Conservation (phyloP, 2,329 filamentous ascomycete species). For the Albophoma yamanashiensis region DNA sequence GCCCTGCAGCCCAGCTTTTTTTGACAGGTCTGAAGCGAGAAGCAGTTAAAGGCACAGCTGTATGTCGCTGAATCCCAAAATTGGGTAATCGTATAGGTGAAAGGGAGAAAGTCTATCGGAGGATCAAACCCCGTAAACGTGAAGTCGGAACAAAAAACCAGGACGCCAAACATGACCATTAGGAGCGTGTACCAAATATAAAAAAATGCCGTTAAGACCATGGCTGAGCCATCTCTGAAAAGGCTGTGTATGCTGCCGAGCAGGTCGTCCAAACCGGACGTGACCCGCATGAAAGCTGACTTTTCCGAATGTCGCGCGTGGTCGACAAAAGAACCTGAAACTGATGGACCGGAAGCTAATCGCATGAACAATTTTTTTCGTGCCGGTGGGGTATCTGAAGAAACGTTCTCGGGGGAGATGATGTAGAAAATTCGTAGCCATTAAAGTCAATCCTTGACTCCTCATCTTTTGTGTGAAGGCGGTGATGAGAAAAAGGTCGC, state of each 20-base stretch:
- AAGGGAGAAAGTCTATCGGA: constrained; percentile 1
- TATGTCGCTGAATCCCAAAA: constrained; percentile 13
- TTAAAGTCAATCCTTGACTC: constrained; percentile 13
- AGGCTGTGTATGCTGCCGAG: background rate
- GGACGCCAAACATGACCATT: constrained; percentile 21
- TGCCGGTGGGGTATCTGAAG: constrained; percentile 28
- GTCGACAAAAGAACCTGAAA: constrained; percentile 3
- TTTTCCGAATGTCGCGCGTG: background rate
- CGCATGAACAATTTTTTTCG: constrained; percentile 23
- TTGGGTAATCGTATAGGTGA: background rate
- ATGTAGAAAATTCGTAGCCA: constrained; percentile 21
- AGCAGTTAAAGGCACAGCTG: background rate
- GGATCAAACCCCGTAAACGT: background rate
- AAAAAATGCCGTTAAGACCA: constrained; percentile 1
- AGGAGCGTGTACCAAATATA: constrained; percentile 19
- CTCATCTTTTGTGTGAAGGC: constrained; percentile 3
- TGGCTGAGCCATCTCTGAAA: background rate
- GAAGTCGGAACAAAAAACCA: constrained; percentile 6
- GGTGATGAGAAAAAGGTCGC: background rate
- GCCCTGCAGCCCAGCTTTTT: background rate
- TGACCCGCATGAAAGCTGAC: background rate
- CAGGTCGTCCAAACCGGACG: background rate
- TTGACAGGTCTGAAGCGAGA: background rate
- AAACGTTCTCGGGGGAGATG: constrained; percentile 21
- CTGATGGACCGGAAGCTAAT: constrained; percentile 13